Evolutionary conservation across 2,329 filamentous ascomycete genomes (phyloP).

Genomic region (Hymenoscyphus fructigenus): DNA sequence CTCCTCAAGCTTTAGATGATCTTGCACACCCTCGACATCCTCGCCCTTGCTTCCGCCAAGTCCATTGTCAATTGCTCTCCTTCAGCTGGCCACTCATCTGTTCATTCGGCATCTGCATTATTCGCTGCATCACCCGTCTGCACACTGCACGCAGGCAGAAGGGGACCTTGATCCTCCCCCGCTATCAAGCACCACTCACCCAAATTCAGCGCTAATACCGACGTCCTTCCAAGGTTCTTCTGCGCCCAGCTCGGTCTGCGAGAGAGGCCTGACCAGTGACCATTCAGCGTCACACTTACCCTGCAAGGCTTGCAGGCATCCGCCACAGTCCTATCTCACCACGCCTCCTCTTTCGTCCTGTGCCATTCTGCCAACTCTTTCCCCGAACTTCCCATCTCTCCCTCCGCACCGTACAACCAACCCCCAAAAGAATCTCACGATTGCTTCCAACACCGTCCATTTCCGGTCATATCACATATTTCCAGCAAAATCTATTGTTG

Average conservation of each 20-base stretch:
- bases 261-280: not conserved
- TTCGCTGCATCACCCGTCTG: not conserved
- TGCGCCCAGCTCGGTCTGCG: not conserved
- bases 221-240: not conserved
- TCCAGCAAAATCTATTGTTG: constrained; percentile 10
- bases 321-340: not conserved
- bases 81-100: not conserved
- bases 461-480: constrained; percentile 8
- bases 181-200: not conserved
- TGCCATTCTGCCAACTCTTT: not conserved
- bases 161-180: constrained; percentile 1
- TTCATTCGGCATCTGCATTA: not conserved
- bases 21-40: not conserved
- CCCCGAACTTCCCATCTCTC: not conserved
- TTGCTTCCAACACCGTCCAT: constrained; percentile 4
- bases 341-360: not conserved
- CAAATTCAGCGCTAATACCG: not conserved
- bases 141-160: not conserved
- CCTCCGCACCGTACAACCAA: not conserved
- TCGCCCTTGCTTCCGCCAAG: constrained; percentile 5
- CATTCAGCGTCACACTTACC: not conserved
- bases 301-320: not conserved
- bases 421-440: not conserved
- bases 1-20: not conserved
- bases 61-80: not conserved